phyloP scores from a whole-genome alignment of 768 basidiomycete genomes.

The Mrakia blollopis region DNA sequence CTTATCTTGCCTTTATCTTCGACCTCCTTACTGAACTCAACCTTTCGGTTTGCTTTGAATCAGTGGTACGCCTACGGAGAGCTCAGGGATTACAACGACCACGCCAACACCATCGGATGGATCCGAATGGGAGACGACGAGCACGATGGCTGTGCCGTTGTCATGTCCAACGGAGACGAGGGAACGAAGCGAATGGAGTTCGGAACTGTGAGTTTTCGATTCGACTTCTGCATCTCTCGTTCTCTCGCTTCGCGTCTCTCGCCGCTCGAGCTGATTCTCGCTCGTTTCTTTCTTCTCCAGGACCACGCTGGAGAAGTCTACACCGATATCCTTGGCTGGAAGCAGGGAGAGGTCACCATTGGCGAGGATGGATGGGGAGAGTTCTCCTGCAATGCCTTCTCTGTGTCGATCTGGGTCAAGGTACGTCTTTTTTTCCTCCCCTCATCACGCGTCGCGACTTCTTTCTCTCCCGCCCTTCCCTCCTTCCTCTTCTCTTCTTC shows the following conservation, averaged over 20 bases:
- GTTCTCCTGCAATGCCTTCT: conserved; percentile 46
- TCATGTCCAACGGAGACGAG: conserved; percentile 39
- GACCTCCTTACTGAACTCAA: background rate
- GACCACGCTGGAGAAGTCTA: conserved; percentile 50
- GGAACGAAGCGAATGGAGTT: conserved; percentile 44
- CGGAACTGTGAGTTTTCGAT: conserved; percentile 38
- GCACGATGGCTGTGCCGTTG: conserved; percentile 45
- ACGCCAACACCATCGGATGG: conserved; percentile 46
- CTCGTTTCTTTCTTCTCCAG: conserved; percentile 26
- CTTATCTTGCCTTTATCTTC: background rate
- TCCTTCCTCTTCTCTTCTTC: too few relatives aligned
- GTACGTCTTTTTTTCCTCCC: too few relatives aligned
- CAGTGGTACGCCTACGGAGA: conserved; percentile 42
- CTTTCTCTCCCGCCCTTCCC: too few relatives aligned
- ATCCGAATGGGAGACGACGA: conserved; percentile 46
- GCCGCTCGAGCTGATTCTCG: background rate
- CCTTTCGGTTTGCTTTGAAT: background rate
- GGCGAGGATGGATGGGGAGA: conserved; percentile 45
- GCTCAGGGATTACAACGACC: conserved; percentile 46
- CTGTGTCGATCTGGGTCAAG: conserved; percentile 49
- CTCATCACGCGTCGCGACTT: too few relatives aligned
- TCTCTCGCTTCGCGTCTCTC: too few relatives aligned
- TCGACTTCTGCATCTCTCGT: background rate
- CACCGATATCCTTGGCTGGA: conserved; percentile 51
- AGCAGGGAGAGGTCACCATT: conserved; percentile 48